Conservation (phyloP, 176 grass and related monocot species). For the Avena insularis region DNA sequence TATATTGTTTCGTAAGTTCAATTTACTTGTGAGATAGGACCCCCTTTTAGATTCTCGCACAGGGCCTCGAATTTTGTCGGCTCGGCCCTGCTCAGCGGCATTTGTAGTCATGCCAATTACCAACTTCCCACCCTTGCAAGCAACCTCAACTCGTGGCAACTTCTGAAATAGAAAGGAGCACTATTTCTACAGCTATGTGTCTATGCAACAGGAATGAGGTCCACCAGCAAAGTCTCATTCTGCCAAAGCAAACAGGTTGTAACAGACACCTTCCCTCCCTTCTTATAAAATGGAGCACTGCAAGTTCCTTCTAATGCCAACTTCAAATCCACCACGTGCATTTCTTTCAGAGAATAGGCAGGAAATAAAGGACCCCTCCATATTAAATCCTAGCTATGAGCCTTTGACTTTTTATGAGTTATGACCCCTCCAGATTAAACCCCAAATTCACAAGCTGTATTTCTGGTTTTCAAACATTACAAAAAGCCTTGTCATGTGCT, state of each 20-base stretch:
- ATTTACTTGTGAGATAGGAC: too few species aligned
- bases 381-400: background rate
- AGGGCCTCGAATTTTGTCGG: too few species aligned
- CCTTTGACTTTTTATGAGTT: slow-evolving; percentile 1
- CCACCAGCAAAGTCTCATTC: background rate
- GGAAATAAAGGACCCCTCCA: slow-evolving; percentile 4
- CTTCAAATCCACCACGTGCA: slow-evolving; percentile 11
- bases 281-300: background rate
- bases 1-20: too few species aligned
- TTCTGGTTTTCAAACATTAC: slow-evolving; percentile 11
- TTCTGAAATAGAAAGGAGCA: background rate
- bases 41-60: too few species aligned
- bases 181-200: background rate
- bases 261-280: slow-evolving; percentile 1
- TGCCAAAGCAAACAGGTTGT: slow-evolving; percentile 4
- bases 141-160: background rate
- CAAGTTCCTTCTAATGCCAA: slow-evolving; percentile 2
- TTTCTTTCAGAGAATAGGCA: background rate
- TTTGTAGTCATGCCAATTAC: slow-evolving; percentile 25
- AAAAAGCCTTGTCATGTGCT: background rate
- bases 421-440: slow-evolving; percentile 1
- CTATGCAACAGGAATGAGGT: background rate
- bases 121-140: background rate
- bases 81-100: too few species aligned
- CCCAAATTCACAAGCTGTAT: background rate